A percentile compares a stretch with the other conserved stretches of the same genome.
Evolutionary conservation across 2,329 filamentous ascomycete species (phyloP).

Genomic region (Malbranchea cinnamomea): DNA sequence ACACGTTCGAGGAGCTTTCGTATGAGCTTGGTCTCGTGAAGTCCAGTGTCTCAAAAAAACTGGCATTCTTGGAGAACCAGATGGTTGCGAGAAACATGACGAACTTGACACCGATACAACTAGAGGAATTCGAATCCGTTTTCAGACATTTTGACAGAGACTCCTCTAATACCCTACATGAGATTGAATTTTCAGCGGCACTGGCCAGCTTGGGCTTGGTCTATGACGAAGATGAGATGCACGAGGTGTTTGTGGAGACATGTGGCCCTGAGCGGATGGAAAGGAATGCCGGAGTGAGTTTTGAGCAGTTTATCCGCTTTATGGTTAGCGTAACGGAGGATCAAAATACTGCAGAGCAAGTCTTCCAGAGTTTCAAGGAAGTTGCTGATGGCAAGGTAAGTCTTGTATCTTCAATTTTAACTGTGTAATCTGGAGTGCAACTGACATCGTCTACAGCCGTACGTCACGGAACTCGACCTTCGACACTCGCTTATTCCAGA

Average conservation of each 20-base stretch:
- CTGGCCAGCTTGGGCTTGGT: conserved; percentile 89
- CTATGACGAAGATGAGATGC: conserved; percentile 97
- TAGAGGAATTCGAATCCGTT: conserved; percentile 96
- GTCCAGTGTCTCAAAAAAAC: conserved; percentile 85
- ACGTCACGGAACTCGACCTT: conserved; percentile 94
- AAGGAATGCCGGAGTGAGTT: conserved; percentile 60
- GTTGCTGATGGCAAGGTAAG: conserved; percentile 84
- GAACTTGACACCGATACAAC: conserved; percentile 91
- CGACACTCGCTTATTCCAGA: conserved; percentile 90
- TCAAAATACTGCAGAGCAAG: conserved; percentile 95
- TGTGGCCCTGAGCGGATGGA: conserved; percentile 44
- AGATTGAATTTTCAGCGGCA: conserved; percentile 91
- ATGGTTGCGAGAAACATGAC: conserved; percentile 98
- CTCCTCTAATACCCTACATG: conserved; percentile 72
- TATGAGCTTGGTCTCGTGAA: conserved; percentile 90
- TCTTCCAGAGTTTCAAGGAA: conserved; percentile 94
- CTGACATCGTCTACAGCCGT: conserved; percentile 40
- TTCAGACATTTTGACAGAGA: conserved; percentile 97
- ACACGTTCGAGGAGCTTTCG: conserved; percentile 88
- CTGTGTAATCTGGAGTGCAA: not conserved
- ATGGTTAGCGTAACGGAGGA: conserved; percentile 99
- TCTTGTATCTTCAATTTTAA: conserved; percentile 5
- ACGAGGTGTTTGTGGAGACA: conserved; percentile 82
- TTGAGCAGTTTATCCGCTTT: conserved; percentile 98
- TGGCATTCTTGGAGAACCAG: conserved; percentile 93